Conservation (phyloP, 257 asterid genomes). For the Penstemon newberryi region DNA sequence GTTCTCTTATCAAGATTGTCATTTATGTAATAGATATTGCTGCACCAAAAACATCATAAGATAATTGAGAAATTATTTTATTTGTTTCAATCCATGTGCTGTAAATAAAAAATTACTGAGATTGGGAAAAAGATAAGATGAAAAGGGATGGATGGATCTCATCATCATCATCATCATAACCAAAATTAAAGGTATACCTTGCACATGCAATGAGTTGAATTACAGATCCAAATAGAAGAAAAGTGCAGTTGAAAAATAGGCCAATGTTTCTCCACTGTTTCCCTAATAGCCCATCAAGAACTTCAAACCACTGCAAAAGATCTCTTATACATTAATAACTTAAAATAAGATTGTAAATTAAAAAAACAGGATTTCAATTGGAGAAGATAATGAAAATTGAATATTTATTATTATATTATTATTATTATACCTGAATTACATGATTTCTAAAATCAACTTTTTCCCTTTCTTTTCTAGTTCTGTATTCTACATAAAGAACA, state of each 20-base stretch:
- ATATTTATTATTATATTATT: neutral
- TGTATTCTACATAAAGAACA: constrained; percentile 78
- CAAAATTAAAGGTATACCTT: constrained; percentile 46
- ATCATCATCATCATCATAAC: neutral
- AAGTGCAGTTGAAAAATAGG: constrained; percentile 86
- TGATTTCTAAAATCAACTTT: constrained; percentile 84
- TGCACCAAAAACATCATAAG: constrained; percentile 30
- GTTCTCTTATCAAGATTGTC: constrained; percentile 89
- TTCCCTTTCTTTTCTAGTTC: constrained; percentile 87
- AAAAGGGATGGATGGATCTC: neutral
- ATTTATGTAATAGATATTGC: constrained; percentile 80
- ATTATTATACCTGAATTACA: constrained; percentile 67
- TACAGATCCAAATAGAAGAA: constrained; percentile 91
- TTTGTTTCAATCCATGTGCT: neutral
- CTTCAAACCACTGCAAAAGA: constrained; percentile 80
- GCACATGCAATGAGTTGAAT: constrained; percentile 97
- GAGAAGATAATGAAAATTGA: too few relatives aligned
- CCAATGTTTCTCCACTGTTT: constrained; percentile 91
- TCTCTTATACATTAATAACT: neutral
- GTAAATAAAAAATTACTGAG: neutral
- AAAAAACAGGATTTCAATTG: neutral
- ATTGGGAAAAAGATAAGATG: too few relatives aligned
- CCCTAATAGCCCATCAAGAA: constrained; percentile 87
- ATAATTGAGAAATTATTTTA: neutral
- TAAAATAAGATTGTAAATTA: neutral